These are phyloP conservation scores for Leptographium wingfieldii DNA, from an alignment of 2,329 filamentous ascomycete species.

Conservation along the genomic window DNA sequence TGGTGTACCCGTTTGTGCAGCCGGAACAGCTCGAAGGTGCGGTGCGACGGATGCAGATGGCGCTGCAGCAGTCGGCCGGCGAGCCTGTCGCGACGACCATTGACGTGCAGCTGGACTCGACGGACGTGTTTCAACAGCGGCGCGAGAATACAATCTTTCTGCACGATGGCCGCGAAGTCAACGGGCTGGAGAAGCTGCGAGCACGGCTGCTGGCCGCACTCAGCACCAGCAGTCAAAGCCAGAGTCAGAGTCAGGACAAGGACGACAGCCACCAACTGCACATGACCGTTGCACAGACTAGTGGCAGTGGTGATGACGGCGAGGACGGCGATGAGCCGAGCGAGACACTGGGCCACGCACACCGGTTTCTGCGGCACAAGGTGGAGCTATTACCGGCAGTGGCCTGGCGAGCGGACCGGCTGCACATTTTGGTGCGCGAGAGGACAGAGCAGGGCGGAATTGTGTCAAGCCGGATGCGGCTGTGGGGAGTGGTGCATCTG, in stretches of 20 bases:
- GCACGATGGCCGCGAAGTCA: constrained; percentile 15
- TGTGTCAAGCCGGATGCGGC: constrained; percentile 35
- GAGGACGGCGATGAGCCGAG: constrained; percentile 26
- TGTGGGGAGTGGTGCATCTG: constrained; percentile 39
- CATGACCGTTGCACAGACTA: constrained; percentile 48
- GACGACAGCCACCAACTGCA: constrained; percentile 29
- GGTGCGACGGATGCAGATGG: constrained; percentile 24
- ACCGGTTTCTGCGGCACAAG: constrained; percentile 40
- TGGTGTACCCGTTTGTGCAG: constrained; percentile 52
- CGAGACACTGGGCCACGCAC: constrained; percentile 28
- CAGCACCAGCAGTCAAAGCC: no score
- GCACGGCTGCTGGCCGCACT: constrained; percentile 23
- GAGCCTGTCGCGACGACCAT: constrained; percentile 3
- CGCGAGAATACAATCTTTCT: constrained; percentile 38
- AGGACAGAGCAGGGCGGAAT: constrained; percentile 14
- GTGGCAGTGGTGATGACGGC: constrained; percentile 11
- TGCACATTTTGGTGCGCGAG: constrained; percentile 42
- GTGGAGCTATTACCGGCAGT: constrained; percentile 32
- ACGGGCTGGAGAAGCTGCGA: constrained; percentile 21
- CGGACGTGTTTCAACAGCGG: constrained; percentile 35
- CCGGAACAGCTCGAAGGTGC: constrained; percentile 32
- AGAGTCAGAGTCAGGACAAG: background rate
- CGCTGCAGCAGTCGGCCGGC: constrained; percentile 13
- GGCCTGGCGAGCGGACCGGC: constrained; percentile 32
- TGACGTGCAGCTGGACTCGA: constrained; percentile 24